Evolutionary conservation across 768 basidiomycete species (phyloP).

Genomic region (Leccinum sublutescens): DNA sequence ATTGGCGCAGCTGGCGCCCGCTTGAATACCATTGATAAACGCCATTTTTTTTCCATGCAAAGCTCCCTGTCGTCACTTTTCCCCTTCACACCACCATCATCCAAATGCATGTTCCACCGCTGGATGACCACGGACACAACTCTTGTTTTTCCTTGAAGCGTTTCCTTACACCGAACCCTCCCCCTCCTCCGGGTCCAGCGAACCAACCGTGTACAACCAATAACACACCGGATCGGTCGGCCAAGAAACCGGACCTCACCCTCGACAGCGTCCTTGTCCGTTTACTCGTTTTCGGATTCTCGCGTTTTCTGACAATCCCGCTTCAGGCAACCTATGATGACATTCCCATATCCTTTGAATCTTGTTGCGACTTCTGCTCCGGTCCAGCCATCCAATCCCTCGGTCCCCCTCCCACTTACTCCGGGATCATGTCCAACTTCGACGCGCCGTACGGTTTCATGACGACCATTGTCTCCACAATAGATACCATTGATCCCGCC

Average conservation of each 20-base stretch:
- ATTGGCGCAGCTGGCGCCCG: conserved; percentile 7
- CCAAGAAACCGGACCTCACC: conserved; percentile 4
- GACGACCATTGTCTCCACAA: conserved; percentile 48
- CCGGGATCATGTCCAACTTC: conserved; percentile 17
- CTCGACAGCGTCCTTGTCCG: conserved; percentile 9
- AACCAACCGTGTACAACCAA: not conserved
- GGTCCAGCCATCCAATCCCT: conserved; percentile 17
- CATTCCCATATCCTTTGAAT: conserved; percentile 35
- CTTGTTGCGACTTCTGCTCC: conserved; percentile 45
- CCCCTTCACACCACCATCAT: conserved; percentile 6
- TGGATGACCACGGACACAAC: conserved; percentile 22
- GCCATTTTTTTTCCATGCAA: conserved; percentile 20
- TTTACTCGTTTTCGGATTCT: not conserved
- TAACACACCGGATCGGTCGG: not conserved
- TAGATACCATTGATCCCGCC: conserved; percentile 50
- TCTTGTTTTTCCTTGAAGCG: conserved; percentile 25
- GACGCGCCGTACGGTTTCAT: conserved; percentile 38
- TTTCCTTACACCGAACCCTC: conserved; percentile 13
- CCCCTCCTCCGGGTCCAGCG: not conserved
- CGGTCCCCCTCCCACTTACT: conserved; percentile 45
- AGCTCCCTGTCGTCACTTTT: conserved; percentile 1
- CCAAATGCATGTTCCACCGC: conserved; percentile 24
- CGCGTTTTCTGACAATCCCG: conserved; percentile 1
- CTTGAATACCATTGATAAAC: conserved; percentile 32
- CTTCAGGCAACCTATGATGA: conserved; percentile 12